Base-by-base conservation (phyloP, 2,329 filamentous ascomycete genomes). In the Paecilomyces sp. region DNA sequence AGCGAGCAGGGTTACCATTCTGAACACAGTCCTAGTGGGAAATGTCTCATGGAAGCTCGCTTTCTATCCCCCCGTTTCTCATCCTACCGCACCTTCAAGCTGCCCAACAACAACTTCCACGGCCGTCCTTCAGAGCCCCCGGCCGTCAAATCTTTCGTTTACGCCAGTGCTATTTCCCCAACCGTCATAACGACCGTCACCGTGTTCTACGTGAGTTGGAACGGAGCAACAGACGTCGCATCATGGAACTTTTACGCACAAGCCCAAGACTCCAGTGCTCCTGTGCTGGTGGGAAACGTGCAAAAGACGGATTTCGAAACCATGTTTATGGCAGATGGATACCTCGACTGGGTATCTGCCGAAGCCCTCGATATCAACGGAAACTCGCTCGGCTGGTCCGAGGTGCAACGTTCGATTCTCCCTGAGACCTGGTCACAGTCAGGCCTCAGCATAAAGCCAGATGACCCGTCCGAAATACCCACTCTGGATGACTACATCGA, bases 151-250 rank as follows among this genome's bases (percentile, higher is more conserved):
- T 66, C 73, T 15, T 47, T 47, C 41, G 41, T 47, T 9, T 70
- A 68, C 3, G 70, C 70, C 52, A 73, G 70, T 7, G 51, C n/a
- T 12, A n/a, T n/a, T 54, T 28, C 24, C 22, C 25, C 52, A 9
- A 30, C 51, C 18, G 24, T 30, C 18, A 15, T 54, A 13, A 3
- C 13, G 13, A 41, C 36, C 36, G 13, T 47, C 3, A 70, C 68
- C 8, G 63, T 68, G 53, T 67, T 72, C 58, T 67, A 74, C 36
- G 71, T 73, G 15, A 73, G 71, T 57, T 81, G 79, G 80, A 81
- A 81, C 62, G 79, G 79, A 12, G 79, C 78, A 0, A 81, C 80
- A 1, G 79, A 81, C 55, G 72, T 81, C n/a, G 61, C 61, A 22
- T 70, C 66, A 4, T 82, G 72, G 73, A 67, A 66, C 4, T 69